Base-by-base conservation (phyloP, 768 basidiomycete genomes). In the Multifurca ochricompacta region DNA sequence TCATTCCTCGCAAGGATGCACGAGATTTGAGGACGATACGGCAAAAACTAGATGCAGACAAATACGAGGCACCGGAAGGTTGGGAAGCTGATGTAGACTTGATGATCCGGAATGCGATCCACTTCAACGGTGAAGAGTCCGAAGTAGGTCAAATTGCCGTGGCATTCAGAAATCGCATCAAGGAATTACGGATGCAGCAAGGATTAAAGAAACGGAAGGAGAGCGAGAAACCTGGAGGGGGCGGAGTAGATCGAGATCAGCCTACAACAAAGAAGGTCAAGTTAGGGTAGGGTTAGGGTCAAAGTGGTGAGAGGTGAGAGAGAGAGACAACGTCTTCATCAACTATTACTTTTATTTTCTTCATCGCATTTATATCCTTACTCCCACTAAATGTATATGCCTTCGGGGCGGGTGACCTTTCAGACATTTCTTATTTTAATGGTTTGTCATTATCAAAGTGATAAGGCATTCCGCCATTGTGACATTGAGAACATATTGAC, bases 91-190 rank as follows among this genome's bases (percentile, higher is more conserved):
- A 98, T 66, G 70, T 94, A 50, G 80, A 85, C 40, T 76, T 94
- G 39, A 95, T 98, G 92, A 69, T 91, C 54, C 71, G 79, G 56
- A 98, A 97, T 65, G 91, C 94, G 14, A 78, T 87, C 67, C 79
- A 77, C 49, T 98, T 96, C 77, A 98, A 98, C 61, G 87, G 87
- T 0, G 72, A 72, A 2, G 82, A 85, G 41, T 88, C 87, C 3
- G 85, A 89, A 53, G 87, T 91, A n/a, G 90, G 85, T 14, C 65
- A 71, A 39, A 70, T 85, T 35, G 78, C 87, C 7, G 62, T 70
- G n/a, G 63, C 66, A 28, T 64, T 84, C 44, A 73, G 72, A 42
- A 72, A 77, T 48, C 79, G 76, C 59, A 72, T 78, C 61, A 77
- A 71, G 60, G 81, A 83, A 47, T 65, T 85, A 59, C 54, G 82